Percentiles rank a stretch among this genome's conserved stretches.
These are phyloP conservation scores for Syzygium malaccense DNA, from an alignment of 441 rosid species.

Conservation along the genomic window DNA sequence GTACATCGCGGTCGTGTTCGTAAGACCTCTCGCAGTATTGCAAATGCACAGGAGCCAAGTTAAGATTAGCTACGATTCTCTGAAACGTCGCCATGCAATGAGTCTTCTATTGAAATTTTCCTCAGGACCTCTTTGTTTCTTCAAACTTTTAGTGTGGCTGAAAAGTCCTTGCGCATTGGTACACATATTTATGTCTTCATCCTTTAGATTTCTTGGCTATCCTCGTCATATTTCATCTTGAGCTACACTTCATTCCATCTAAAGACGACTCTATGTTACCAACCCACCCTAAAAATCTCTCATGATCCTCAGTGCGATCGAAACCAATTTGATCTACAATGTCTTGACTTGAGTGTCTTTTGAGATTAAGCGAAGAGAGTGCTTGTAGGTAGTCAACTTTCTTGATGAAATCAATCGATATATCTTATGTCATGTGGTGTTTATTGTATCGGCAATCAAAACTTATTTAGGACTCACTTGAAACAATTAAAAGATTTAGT, in stretches of 20 bases:
- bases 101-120: background rate
- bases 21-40: background rate
- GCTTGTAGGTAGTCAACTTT: background rate
- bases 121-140: background rate
- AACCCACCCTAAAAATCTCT: background rate
- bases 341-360: background rate
- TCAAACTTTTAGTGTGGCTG: background rate
- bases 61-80: background rate
- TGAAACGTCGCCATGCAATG: background rate
- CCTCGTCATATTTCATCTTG: background rate
- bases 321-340: background rate
- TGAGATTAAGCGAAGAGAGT: background rate
- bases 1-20: background rate
- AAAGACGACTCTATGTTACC: background rate
- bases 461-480: background rate
- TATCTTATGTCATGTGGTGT: background rate
- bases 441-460: background rate
- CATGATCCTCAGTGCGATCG: background rate
- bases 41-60: background rate
- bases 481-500: too few relatives aligned
- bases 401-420: background rate
- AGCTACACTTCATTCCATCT: background rate
- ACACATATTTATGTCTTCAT: background rate
- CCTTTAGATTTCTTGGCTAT: background rate
- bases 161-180: background rate